phyloP scores from a whole-genome alignment of 768 basidiomycete species.

The Boletus insuetus region DNA sequence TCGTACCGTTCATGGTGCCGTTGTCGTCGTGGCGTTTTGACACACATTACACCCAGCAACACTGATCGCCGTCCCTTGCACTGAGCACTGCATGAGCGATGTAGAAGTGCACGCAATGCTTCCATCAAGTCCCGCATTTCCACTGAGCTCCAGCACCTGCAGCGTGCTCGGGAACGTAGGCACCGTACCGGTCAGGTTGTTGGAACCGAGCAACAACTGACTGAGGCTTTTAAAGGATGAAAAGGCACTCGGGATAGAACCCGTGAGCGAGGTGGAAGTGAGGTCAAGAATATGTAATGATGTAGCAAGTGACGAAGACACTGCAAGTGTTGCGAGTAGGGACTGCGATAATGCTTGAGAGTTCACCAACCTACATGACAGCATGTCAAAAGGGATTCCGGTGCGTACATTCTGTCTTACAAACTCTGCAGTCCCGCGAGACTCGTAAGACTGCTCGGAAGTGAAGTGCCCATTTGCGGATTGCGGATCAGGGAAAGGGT shows the following conservation, averaged over 20 bases:
- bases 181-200: constrained; percentile 35
- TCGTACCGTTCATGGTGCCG: too few relatives aligned
- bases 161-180: constrained; percentile 36
- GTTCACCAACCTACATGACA: constrained; percentile 33
- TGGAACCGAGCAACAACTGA: constrained; percentile 39
- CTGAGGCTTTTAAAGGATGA: constrained; percentile 34
- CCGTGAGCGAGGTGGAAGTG: constrained; percentile 38
- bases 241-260: constrained; percentile 34
- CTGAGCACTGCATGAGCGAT: constrained; percentile 19
- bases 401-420: constrained; percentile 26
- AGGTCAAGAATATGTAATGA: constrained; percentile 40
- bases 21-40: background rate
- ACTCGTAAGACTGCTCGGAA: constrained; percentile 36
- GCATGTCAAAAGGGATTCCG: background rate
- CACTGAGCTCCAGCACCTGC: constrained; percentile 34
- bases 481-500: constrained; percentile 41
- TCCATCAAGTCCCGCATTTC: constrained; percentile 38
- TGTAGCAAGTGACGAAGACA: constrained; percentile 29
- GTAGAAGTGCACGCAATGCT: constrained; percentile 12
- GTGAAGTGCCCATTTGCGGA: constrained; percentile 34
- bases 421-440: constrained; percentile 36
- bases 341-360: constrained; percentile 34
- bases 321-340: constrained; percentile 30
- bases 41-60: constrained; percentile 23
- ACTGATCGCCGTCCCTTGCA: constrained; percentile 20